These are phyloP conservation scores for Penicillium argentinense DNA, from an alignment of 495 filamentous ascomycete genomes.

Conservation along the genomic window DNA sequence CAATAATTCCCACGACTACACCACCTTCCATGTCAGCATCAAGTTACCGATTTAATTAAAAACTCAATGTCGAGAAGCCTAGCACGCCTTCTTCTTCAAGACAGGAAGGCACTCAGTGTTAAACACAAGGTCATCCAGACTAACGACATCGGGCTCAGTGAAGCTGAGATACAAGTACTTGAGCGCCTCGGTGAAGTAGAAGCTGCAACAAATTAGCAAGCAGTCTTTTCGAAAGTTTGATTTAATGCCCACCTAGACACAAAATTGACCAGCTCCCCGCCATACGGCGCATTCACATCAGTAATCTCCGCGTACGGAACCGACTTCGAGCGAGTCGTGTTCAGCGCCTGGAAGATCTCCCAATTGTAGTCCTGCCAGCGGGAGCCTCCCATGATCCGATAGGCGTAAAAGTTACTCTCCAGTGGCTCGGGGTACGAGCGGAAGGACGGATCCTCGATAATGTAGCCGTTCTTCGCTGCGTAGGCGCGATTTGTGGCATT, in stretches of 20 bases:
- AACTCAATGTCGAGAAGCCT: too few relatives aligned
- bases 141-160: conserved; percentile 45
- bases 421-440: conserved; percentile 41
- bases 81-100: conserved; percentile 11
- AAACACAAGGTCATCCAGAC: conserved; percentile 55
- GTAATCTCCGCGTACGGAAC: conserved; percentile 62
- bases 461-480: conserved; percentile 56
- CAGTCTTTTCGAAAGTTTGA: not conserved
- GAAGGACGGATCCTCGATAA: conserved; percentile 48
- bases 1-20: too few relatives aligned
- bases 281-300: conserved; percentile 47
- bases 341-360: conserved; percentile 52
- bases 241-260: conserved; percentile 13
- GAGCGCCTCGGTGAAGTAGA: conserved; percentile 50
- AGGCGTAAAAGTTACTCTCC: conserved; percentile 46
- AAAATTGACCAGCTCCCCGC: conserved; percentile 58
- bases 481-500: conserved; percentile 22
- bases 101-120: conserved; percentile 44
- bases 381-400: conserved; percentile 42
- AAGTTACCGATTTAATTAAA: too few relatives aligned
- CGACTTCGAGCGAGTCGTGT: conserved; percentile 52
- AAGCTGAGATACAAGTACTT: conserved; percentile 58
- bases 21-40: too few relatives aligned
- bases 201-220: conserved; percentile 21
- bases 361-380: conserved; percentile 45